These are phyloP conservation scores for Cyclotella kingstonii DNA, from an alignment of 108 stramenopile species.

Conservation along the genomic window DNA sequence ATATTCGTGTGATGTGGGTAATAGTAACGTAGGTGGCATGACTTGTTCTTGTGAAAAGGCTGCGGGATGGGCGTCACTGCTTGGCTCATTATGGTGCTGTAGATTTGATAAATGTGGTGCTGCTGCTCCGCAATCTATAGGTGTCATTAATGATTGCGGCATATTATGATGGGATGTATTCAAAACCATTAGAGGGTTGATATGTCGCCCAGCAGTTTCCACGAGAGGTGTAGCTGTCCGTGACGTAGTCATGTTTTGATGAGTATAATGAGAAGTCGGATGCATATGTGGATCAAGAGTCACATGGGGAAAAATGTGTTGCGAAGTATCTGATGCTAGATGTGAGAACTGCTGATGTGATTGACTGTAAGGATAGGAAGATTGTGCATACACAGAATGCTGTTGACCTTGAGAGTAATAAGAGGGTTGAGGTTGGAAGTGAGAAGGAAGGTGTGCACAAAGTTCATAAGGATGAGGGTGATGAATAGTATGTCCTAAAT, in stretches of 20 bases:
- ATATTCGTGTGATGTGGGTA: neutral
- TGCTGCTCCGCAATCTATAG: too few relatives aligned
- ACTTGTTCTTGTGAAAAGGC: neutral
- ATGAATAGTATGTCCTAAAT: neutral
- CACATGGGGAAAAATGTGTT: neutral
- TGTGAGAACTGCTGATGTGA: neutral
- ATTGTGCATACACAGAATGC: neutral
- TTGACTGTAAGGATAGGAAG: neutral
- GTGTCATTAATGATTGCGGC: too few relatives aligned
- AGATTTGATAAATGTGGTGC: neutral
- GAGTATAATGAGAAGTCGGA: neutral
- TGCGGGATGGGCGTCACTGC: neutral
- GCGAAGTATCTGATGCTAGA: neutral
- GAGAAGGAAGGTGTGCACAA: neutral
- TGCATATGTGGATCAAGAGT: neutral
- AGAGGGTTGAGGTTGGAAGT: neutral
- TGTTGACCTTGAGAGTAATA: conserved; percentile 5
- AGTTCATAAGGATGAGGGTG: conserved; percentile 5
- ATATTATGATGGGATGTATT: too few relatives aligned
- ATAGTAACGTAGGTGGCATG: neutral
- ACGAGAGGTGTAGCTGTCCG: conserved; percentile 6
- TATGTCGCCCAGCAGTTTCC: neutral
- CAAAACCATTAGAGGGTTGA: neutral
- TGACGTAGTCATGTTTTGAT: neutral
- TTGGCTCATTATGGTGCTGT: neutral